Percentiles rank a stretch among this genome's conserved stretches.
These are phyloP conservation scores for Plectranthus barbatus DNA, from an alignment of 257 asterid genomes.

Conservation along the genomic window DNA sequence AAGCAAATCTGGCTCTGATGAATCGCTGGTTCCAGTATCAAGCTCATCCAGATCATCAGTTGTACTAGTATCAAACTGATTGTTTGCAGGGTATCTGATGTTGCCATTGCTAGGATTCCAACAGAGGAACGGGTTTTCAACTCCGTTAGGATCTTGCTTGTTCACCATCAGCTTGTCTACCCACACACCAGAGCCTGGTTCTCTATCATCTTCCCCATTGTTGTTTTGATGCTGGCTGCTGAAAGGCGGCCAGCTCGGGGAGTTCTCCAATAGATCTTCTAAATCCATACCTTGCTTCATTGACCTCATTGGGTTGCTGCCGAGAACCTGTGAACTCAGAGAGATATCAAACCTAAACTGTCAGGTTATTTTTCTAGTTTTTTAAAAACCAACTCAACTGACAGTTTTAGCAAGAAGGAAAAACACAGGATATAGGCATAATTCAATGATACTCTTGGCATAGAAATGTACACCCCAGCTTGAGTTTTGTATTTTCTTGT, in stretches of 20 bases:
- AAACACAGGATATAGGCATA: no score
- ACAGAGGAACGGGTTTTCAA: constrained; percentile 26
- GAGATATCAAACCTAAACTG: neutral
- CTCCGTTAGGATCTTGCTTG: constrained; percentile 49
- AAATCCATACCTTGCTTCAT: constrained; percentile 66
- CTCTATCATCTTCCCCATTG: constrained; percentile 50
- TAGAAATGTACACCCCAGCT: neutral
- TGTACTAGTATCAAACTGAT: constrained; percentile 33
- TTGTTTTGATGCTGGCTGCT: constrained; percentile 37
- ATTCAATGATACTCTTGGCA: no score
- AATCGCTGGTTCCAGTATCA: constrained; percentile 79
- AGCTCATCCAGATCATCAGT: constrained; percentile 69
- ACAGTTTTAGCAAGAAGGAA: neutral
- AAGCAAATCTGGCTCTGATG: constrained; percentile 82
- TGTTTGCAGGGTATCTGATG: constrained; percentile 31
- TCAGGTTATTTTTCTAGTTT: no score
- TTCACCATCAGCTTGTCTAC: constrained; percentile 96
- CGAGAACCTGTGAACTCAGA: constrained; percentile 31
- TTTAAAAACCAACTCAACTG: no score
- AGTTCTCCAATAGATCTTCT: constrained; percentile 67
- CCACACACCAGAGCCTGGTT: constrained; percentile 74
- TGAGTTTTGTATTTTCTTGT: neutral
- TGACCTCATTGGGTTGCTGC: constrained; percentile 43
- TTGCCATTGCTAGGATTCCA: constrained; percentile 47
- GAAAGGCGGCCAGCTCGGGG: constrained; percentile 85